Conservation (phyloP, 495 filamentous ascomycete genomes). For the Penicillium bovifimosum region DNA sequence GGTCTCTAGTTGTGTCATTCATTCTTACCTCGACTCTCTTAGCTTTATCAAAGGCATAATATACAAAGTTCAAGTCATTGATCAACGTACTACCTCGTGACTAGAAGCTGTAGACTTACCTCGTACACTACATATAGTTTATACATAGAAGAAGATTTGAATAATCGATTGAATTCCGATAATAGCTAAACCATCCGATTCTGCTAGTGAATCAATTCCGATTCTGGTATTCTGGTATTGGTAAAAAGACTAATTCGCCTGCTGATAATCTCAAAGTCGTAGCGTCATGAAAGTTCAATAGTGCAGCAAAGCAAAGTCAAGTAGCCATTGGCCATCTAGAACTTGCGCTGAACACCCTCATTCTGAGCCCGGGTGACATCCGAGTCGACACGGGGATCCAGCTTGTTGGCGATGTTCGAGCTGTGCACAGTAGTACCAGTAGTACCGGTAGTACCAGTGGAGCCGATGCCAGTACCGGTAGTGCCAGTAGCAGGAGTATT, state of each 20-base stretch:
- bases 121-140: neutral
- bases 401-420: slow-evolving; percentile 38
- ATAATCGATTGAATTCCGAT: neutral
- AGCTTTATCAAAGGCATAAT: no score
- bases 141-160: neutral
- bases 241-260: neutral
- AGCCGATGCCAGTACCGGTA: neutral
- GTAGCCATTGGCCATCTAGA: neutral
- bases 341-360: neutral
- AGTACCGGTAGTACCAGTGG: neutral
- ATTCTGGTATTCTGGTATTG: neutral
- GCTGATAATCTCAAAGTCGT: slow-evolving; percentile 3
- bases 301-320: neutral
- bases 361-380: neutral
- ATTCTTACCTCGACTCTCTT: no score
- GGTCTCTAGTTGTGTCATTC: no score
- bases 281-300: neutral
- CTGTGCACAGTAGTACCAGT: slow-evolving; percentile 19
- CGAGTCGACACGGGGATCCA: slow-evolving; percentile 43
- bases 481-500: neutral
- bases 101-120: neutral
- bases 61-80: no score
- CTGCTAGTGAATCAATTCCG: no score
- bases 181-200: no score
- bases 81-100: no score